Evolutionary conservation across 139 green algal genomes (phyloP), one percentile per base, ranked within the genome.

Genomic region (Chlamydomonas asymmetrica): DNA sequence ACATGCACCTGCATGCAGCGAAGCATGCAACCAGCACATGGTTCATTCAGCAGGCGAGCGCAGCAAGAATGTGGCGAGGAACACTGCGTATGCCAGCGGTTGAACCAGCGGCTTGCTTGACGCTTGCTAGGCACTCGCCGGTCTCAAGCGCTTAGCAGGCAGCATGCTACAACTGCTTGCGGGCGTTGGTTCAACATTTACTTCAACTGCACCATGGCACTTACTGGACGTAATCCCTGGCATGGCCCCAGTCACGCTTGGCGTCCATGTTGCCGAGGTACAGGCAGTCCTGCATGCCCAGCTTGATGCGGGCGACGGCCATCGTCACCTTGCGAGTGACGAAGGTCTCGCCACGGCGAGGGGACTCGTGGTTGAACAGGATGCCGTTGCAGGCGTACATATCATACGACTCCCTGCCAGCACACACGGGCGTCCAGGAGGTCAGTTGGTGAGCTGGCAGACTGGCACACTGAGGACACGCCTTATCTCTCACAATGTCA

Each of bases 311-410:
- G 5, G 88, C 89, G 18, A 80, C 75, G 38, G 76, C 87, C 48
- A 83, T 79, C 4, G 89, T 91, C 62, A 93, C 89, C 80, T 96
- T 96, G 60, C 91, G 82, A 8, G 91, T 96, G 10, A 96, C 91
- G 73, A 96, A 96, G 25, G 81, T 93, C 76, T 93, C 87, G 50
- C 91, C 91, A 73, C 91, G 87, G 8, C 86, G 80, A 18, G 91
- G 89, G 1, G 78, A 89, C 80, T 96, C 91, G 76, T 96, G 91
- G 80, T 96, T 96, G 86, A 96, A 96, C 29, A 96, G 85, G 52
- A 96, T 91, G 63, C 91, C 91, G 76, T 94, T 94, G 81, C 87
- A 91, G 57, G 83, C 85, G 66, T 87, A 93, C 75, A 94, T 93
- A 66, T 85, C 66, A 75, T 94, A 94, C 0, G 91, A 81, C 78